Percentiles rank a stretch among this genome's conserved stretches.
phyloP scores from a whole-genome alignment of 106 monocot species.

The Triglochin maritima region DNA sequence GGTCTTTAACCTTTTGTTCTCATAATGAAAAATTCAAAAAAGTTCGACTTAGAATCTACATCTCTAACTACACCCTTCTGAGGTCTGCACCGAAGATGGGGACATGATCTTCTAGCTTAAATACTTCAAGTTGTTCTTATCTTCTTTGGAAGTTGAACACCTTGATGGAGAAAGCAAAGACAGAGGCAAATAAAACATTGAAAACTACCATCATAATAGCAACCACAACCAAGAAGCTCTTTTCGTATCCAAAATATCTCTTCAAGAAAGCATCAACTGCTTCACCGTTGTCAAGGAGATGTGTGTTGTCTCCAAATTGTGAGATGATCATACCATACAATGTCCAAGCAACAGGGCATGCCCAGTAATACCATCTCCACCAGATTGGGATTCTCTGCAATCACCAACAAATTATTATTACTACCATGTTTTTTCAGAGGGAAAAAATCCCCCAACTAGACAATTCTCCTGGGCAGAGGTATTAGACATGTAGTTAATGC shows the following conservation, averaged over 20 bases:
- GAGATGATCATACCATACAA: slow-evolving; percentile 26
- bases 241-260: slow-evolving; percentile 24
- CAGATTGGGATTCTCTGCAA: slow-evolving; percentile 45
- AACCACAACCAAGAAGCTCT: slow-evolving; percentile 21
- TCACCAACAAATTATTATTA: neutral
- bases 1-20: too few relatives aligned
- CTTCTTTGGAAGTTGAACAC: slow-evolving; percentile 13
- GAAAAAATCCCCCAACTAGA: too few relatives aligned
- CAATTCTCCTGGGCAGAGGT: too few relatives aligned
- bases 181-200: slow-evolving; percentile 14
- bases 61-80: too few relatives aligned
- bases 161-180: slow-evolving; percentile 15
- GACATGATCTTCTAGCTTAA: too few relatives aligned
- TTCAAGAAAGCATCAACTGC: slow-evolving; percentile 11
- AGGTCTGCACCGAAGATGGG: too few relatives aligned
- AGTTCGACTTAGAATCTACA: too few relatives aligned
- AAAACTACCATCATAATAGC: slow-evolving; percentile 11
- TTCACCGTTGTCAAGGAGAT: slow-evolving; percentile 10
- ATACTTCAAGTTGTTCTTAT: neutral
- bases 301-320: slow-evolving; percentile 19
- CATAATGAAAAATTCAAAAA: too few relatives aligned
- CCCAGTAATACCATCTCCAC: slow-evolving; percentile 65
- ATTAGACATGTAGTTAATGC: too few relatives aligned
- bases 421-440: too few relatives aligned
- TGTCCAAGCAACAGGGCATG: slow-evolving; percentile 42